Conservation (phyloP, 1,284 basidiomycete species). For the Fomes fomentarius region DNA sequence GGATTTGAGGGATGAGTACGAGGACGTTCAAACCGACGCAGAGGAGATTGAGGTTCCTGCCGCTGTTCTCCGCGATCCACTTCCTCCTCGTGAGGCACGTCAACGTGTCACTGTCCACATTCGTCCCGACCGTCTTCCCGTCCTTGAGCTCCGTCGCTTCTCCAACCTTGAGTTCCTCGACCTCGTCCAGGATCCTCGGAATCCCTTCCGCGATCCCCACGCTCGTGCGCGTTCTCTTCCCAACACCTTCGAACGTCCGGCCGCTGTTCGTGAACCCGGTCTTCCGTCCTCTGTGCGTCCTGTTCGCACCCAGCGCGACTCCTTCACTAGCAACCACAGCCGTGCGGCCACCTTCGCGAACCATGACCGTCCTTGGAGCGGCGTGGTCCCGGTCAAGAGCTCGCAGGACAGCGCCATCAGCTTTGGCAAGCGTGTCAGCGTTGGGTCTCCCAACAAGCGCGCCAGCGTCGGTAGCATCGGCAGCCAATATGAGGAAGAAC, state of each 20-base stretch:
- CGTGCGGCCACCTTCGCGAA: slow-evolving; percentile 8
- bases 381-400: neutral
- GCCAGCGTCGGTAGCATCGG: slow-evolving; percentile 1
- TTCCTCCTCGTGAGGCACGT: slow-evolving; percentile 9
- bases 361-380: slow-evolving; percentile 9
- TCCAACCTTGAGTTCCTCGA: slow-evolving; percentile 50
- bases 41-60: slow-evolving; percentile 11
- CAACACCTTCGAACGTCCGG: slow-evolving; percentile 12
- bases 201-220: slow-evolving; percentile 24
- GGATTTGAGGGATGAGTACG: slow-evolving; percentile 1
- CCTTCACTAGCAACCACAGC: neutral
- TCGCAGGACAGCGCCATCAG: slow-evolving; percentile 13
- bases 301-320: too few relatives aligned
- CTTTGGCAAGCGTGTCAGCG: slow-evolving; percentile 2
- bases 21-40: slow-evolving; percentile 4
- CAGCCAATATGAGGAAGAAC: too few relatives aligned
- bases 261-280: neutral
- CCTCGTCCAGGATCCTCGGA: slow-evolving; percentile 21
- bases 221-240: slow-evolving; percentile 23
- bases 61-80: neutral
- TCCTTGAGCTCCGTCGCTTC: slow-evolving; percentile 59
- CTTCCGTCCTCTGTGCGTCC: neutral
- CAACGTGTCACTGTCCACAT: slow-evolving; percentile 62
- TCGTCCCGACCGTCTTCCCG: slow-evolving; percentile 52
- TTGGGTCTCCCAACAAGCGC: neutral